These are phyloP conservation scores for Sordariomycetes sp. DNA, from an alignment of 2,329 filamentous ascomycete genomes.

Conservation along the genomic window DNA sequence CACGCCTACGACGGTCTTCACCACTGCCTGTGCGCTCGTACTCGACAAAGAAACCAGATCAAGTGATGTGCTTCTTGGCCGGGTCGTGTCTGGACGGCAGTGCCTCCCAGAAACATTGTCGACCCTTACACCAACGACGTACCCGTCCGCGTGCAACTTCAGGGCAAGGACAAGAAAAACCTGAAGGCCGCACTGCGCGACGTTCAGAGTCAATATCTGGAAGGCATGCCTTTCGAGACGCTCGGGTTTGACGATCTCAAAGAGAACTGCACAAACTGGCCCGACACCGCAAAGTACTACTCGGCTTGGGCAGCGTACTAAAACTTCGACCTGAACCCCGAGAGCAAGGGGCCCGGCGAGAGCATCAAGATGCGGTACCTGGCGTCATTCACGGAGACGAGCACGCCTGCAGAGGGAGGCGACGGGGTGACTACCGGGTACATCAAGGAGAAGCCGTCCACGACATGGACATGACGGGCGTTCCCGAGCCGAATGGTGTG, in stretches of 20 bases:
- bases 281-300: slow-evolving; percentile 1
- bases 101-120: slow-evolving; percentile 7
- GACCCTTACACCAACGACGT: slow-evolving; percentile 6
- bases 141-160: slow-evolving; percentile 5
- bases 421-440: slow-evolving; percentile 1
- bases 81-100: slow-evolving; percentile 10
- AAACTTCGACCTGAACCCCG: slow-evolving; percentile 2
- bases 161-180: not conserved
- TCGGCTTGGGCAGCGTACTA: slow-evolving; percentile 1
- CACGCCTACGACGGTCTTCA: slow-evolving; percentile 8
- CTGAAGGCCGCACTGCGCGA: slow-evolving; percentile 2
- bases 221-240: slow-evolving; percentile 8
- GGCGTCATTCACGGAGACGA: not conserved
- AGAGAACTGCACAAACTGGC: slow-evolving; percentile 11
- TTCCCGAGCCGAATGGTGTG: not conserved
- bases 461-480: slow-evolving; percentile 1
- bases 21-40: slow-evolving; percentile 5
- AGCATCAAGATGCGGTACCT: slow-evolving; percentile 1
- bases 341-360: not conserved
- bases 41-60: slow-evolving; percentile 2
- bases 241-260: slow-evolving; percentile 10
- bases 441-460: not conserved
- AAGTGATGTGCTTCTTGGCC: slow-evolving; percentile 9
- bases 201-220: slow-evolving; percentile 10
- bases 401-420: not conserved